Evolutionary conservation across 495 filamentous ascomycete species (phyloP).

Genomic region (Bathelium albidoporum): DNA sequence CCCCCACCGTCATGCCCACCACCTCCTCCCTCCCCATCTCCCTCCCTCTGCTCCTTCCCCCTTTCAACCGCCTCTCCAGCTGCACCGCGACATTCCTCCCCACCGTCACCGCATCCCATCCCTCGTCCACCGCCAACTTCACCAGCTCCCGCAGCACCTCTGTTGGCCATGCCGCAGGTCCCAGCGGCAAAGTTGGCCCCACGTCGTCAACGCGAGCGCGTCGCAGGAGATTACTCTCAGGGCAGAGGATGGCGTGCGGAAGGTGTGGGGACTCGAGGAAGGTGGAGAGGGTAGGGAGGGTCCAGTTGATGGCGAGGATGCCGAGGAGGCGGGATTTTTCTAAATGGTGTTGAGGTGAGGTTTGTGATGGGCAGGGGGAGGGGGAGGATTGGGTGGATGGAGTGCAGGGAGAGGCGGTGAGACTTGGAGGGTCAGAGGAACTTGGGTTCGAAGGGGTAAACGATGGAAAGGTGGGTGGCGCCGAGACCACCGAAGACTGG

Average conservation of each 20-base stretch:
- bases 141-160: not conserved
- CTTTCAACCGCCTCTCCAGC: not conserved
- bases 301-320: too few species aligned
- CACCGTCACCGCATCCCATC: not conserved
- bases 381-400: too few species aligned
- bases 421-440: too few species aligned
- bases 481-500: too few species aligned
- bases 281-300: not conserved
- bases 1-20: not conserved
- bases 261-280: not conserved
- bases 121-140: not conserved
- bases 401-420: too few species aligned
- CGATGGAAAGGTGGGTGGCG: too few species aligned
- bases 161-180: not conserved
- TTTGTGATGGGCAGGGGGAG: too few species aligned
- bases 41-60: too few species aligned
- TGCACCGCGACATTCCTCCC: not conserved
- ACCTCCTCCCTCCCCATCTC: not conserved
- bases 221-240: not conserved
- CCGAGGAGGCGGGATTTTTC: too few species aligned
- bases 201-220: not conserved
- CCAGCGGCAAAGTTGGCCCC: not conserved
- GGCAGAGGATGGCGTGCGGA: not conserved
- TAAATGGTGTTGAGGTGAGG: too few species aligned
- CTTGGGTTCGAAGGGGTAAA: too few species aligned